Evolutionary conservation across 768 basidiomycete genomes (phyloP), one percentile per base, ranked within the genome.

Genomic region (Phaffia tasmanica): DNA sequence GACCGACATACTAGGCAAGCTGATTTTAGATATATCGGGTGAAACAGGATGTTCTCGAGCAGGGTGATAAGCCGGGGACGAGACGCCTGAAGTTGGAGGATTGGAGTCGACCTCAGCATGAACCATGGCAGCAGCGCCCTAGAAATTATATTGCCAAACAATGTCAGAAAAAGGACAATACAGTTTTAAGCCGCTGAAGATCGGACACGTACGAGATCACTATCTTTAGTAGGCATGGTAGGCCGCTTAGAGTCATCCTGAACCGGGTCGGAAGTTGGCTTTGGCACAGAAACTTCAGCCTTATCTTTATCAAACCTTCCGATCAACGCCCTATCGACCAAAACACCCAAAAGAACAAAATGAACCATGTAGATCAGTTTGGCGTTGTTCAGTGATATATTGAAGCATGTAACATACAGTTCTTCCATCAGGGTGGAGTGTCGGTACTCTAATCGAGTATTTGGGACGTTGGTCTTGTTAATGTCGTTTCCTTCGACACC

Each of bases 401-500:
- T 32, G 7, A 49, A 35, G 49, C 62, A 23, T 49, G 51, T 63
- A 27, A 63, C 50, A 25, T 49, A 49, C 27, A 95, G 79, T 75
- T 98, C 95, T 64, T 88, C 89, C 63, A 89, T 72, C 47, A 99
- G 79, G 0, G 94, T 97, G 71, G 86, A 83, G 68, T 92, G 86
- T n/a, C 95, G 81, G 76, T 88, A 98, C n/a, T 84, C 84, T 49
- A 98, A 80, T 32, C 95, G 84, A 65, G 85, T 85, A 72, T 95
- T 84, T 1, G 95, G 95, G 6, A 99, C 93, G 71, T 99, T 98
- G n/a, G 95, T 98, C 90, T 95, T 97, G 76, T 95, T 81, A 67
- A 98, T 98, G 72, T 94, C 89, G 75, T 99, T 99, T 3, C 95
- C 95, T 7, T 85, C 84, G 0, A 88, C 85, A 23, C 95, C 95